A percentile compares a stretch with the other conserved stretches of the same genome.
phyloP scores from a whole-genome alignment of 2,329 filamentous ascomycete species.

The Colletotrichum scovillei region DNA sequence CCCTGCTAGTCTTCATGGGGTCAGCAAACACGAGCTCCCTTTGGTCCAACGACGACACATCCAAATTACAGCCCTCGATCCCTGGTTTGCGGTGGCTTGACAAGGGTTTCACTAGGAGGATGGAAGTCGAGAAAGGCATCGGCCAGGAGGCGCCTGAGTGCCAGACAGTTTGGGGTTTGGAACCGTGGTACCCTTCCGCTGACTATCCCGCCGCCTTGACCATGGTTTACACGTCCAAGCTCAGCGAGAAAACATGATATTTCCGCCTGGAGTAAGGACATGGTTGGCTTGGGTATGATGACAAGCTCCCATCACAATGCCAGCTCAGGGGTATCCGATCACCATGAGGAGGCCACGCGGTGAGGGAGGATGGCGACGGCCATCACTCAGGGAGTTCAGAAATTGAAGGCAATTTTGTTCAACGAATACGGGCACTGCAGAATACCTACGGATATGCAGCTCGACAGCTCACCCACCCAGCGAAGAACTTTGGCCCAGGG shows the following conservation, averaged over 20 bases:
- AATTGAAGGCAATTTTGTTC: neutral
- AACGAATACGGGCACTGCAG: neutral
- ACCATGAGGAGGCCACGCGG: neutral
- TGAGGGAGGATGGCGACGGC: neutral
- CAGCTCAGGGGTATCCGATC: neutral
- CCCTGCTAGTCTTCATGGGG: neutral
- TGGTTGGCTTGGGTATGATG: neutral
- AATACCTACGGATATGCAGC: neutral
- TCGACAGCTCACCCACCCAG: neutral
- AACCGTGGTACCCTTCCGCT: neutral
- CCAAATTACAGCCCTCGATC: neutral
- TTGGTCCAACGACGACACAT: neutral
- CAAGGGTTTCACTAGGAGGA: conserved; percentile 29
- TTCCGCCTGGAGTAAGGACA: neutral
- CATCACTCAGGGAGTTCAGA: neutral
- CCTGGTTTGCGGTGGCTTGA: conserved; percentile 19
- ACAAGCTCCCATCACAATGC: neutral
- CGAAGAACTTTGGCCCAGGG: neutral
- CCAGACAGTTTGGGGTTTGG: neutral
- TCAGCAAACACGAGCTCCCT: conserved; percentile 1
- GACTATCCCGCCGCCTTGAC: conserved; percentile 9
- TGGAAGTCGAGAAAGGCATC: conserved; percentile 10
- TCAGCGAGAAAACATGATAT: neutral
- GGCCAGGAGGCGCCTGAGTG: neutral
- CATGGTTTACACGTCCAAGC: neutral